Base-by-base conservation (phyloP, 2,329 filamentous ascomycete genomes). In the Paraconiothyrium sp. region DNA sequence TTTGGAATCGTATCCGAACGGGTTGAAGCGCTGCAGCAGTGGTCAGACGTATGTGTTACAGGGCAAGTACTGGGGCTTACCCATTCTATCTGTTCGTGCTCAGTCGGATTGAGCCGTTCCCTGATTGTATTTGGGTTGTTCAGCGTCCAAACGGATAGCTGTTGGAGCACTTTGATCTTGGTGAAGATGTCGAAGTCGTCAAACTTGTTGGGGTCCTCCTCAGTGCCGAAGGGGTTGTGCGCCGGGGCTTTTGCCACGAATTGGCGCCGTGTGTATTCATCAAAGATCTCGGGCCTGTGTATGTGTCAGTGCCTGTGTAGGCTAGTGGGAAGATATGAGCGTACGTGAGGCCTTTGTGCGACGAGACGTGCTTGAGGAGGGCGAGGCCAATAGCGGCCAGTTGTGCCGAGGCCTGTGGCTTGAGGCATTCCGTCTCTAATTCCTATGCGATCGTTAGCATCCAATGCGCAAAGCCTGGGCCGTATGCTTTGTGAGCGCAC, bases 341-440 rank as follows among this genome's bases (percentile, higher is more conserved):
- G 68, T 87, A 97, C 93, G 91, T 96, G 51, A 98, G 84, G 66
- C 94, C 94, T 66, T 94, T 90, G 82, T 97, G 93, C 62, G 94
- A 97, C 35, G 95, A 97, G 54, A 97, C 90, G 76, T 91, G 93
- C 85, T 97, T 97, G 62, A 98, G 88, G 22, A 98, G 84, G 58
- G 91, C 89, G 49, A 99, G 85, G 39, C 93, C 94, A 70, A 98
- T 92, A 59, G 94, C 88, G 63, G 90, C 83, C 20, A 99, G 84
- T 66, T 90, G 86, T 48, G 88, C 86, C 1, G 94, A 96, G 35
- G 88, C 84, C 20, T 81, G 81, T 20, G 90, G 90, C 75, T 92
- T 94, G 37, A 98, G 83, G 75, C 93, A 97, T 82, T 97, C 94
- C 51, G 86, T 86, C 82, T 98, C 95, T 43, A 98, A 84, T 65